Conservation (phyloP, 2,329 filamentous ascomycete species). For the Fusarium sp. region DNA sequence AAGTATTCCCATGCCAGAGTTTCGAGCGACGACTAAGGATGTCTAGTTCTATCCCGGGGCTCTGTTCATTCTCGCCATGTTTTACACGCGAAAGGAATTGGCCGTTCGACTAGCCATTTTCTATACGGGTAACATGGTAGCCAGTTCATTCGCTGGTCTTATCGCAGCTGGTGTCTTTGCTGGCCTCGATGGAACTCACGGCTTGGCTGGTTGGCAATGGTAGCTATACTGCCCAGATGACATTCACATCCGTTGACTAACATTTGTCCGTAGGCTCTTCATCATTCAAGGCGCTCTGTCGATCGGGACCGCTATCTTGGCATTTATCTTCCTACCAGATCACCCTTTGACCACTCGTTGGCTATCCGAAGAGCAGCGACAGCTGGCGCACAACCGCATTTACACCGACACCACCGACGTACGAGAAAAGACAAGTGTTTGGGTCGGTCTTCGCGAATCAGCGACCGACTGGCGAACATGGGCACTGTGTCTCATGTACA, state of each 20-base stretch:
- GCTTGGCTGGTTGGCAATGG: conserved; percentile 49
- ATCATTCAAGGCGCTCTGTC: conserved; percentile 48
- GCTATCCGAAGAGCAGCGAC: conserved; percentile 52
- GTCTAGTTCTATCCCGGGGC: conserved; percentile 49
- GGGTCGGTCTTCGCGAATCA: conserved; percentile 43
- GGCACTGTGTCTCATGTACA: conserved; percentile 47
- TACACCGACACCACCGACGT: conserved; percentile 43
- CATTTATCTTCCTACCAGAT: conserved; percentile 52
- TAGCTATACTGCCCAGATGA: background rate
- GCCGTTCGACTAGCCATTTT: conserved; percentile 56
- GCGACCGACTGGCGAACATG: conserved; percentile 46
- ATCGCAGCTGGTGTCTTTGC: conserved; percentile 58
- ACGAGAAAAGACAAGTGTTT: conserved; percentile 53
- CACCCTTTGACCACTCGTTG: conserved; percentile 54
- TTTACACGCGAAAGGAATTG: conserved; percentile 64
- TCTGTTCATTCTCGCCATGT: conserved; percentile 60
- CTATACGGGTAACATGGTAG: conserved; percentile 55
- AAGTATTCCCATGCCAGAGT: rapidly evolving
- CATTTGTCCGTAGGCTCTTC: conserved; percentile 32
- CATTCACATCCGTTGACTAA: background rate
- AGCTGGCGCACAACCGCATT: conserved; percentile 57
- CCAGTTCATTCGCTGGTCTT: conserved; percentile 56
- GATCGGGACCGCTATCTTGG: conserved; percentile 45
- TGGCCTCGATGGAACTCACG: conserved; percentile 42
- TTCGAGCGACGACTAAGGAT: background rate